Base-by-base conservation (phyloP, 2,329 filamentous ascomycete species). In the Monosporascus ibericus region DNA sequence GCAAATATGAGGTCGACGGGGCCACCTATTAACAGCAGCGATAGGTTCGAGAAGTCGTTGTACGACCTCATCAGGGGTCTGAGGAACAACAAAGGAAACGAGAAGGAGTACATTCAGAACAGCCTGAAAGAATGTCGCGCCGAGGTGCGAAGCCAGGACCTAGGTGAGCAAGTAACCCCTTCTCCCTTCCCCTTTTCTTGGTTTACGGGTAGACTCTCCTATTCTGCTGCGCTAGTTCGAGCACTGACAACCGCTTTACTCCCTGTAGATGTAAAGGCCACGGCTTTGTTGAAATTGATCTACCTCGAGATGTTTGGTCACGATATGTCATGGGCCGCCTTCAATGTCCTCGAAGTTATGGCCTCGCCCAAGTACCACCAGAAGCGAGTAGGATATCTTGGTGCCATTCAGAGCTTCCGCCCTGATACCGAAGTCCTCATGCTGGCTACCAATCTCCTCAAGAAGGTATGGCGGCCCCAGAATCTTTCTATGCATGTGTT, bases 301-400 rank as follows among this genome's bases (percentile, higher is more conserved):
- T 99, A 99, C 70, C 83, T 99, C 60, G 94, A 99, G 70, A 99
- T 99, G 94, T 92, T 97, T 62, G 94, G 94, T 15, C 89, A 97
- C 69, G 94, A 97, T 72, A 99, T 99, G 94, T 96, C 92, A 3
- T 99, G 94, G 94, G 94, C 94, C 4, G 92, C 92, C 14, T 99
- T 99, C 73, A 90, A 99, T 69, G 92, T 97, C 49, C 85, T 99
- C 47, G 94, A 99, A 74, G 94, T 99, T 73, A 99, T 99, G 94
- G 95, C 92, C 38, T 95, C 90, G 39, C 79, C 87, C 47, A 97
- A 96, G 69, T 95, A 95, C 70, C 81, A 91, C 60, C 92, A 96
- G 72, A 99, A 99, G 73, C 82, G 92, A 59, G 90, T 96, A 44
- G 94, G 92, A 53, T 99, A 99, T 69, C 78, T 99, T 20, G 92